A percentile compares a stretch with the other conserved stretches of the same genome.
These are phyloP conservation scores for Tolypocladium sp. DNA, from an alignment of 2,329 filamentous ascomycete genomes.

Conservation along the genomic window DNA sequence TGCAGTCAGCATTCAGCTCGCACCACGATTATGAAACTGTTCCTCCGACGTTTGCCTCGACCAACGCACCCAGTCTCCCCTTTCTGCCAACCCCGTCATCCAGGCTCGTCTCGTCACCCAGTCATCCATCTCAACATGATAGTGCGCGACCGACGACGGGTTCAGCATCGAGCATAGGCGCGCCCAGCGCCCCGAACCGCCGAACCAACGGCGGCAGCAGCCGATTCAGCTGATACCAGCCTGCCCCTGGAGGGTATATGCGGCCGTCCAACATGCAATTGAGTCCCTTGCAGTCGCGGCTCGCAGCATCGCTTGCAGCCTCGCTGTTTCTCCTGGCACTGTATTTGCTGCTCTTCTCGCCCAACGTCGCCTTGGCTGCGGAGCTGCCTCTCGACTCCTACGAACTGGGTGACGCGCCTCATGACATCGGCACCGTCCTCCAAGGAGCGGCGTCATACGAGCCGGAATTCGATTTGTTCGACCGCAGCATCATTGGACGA, in stretches of 20 bases:
- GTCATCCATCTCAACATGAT: slow-evolving; percentile 4
- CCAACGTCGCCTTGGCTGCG: slow-evolving; percentile 52
- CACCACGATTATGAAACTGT: not conserved
- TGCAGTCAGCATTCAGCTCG: not conserved
- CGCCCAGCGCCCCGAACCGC: not conserved
- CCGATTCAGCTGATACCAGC: not conserved
- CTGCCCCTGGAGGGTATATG: slow-evolving; percentile 32
- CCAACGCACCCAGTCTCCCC: not conserved
- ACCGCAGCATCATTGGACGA: slow-evolving; percentile 54
- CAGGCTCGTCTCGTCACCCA: not conserved
- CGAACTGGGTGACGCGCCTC: not conserved
- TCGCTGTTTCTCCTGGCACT: slow-evolving; percentile 50
- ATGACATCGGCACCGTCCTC: slow-evolving; percentile 7
- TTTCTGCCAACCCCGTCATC: not conserved
- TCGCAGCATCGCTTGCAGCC: slow-evolving; percentile 56
- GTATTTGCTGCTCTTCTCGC: slow-evolving; percentile 50
- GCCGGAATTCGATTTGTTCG: slow-evolving; percentile 52
- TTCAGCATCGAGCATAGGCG: slow-evolving; percentile 2
- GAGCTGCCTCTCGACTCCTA: slow-evolving; percentile 28
- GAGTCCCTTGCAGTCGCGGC: slow-evolving; percentile 62
- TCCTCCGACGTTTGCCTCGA: not conserved
- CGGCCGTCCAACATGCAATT: slow-evolving; percentile 41
- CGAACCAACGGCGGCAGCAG: not conserved
- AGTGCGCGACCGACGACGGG: slow-evolving; percentile 1
- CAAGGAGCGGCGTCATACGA: slow-evolving; percentile 35